Evolutionary conservation across 345 rosid species (phyloP).

Genomic region (Erysimum cheiranthoides): DNA sequence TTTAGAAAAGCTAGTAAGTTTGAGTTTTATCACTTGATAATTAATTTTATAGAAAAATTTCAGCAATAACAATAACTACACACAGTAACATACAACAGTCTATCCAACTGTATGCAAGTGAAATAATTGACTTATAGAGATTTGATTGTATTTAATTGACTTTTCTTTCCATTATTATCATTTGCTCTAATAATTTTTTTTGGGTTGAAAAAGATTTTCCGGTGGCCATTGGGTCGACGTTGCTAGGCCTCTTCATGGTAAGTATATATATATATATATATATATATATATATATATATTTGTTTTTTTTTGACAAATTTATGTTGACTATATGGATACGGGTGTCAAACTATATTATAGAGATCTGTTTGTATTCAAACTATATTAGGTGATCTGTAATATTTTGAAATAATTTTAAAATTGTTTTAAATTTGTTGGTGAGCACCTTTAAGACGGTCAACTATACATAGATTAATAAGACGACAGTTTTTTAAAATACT

Average conservation of each 20-base stretch:
- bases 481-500: too few relatives aligned
- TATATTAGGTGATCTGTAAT: too few relatives aligned
- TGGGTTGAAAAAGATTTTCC: conserved; percentile 45
- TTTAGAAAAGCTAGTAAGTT: conserved; percentile 52
- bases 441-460: too few relatives aligned
- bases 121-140: too few relatives aligned
- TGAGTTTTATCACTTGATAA: not conserved
- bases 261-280: not conserved
- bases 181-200: too few relatives aligned
- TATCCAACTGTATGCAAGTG: too few relatives aligned
- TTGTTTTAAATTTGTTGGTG: too few relatives aligned
- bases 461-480: too few relatives aligned
- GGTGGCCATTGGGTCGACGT: conserved; percentile 43
- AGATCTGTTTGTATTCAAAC: too few relatives aligned
- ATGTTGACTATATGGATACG: not conserved
- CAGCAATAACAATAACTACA: not conserved
- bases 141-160: too few relatives aligned
- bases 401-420: too few relatives aligned
- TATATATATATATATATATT: not conserved
- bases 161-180: too few relatives aligned
- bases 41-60: not conserved
- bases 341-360: not conserved
- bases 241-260: conserved; percentile 50
- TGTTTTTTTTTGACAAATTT: not conserved
- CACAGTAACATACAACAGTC: not conserved